Percentiles rank a stretch among this genome's conserved stretches.
phyloP scores from a whole-genome alignment of 2,329 filamentous ascomycete species.

The Nemania sp. region DNA sequence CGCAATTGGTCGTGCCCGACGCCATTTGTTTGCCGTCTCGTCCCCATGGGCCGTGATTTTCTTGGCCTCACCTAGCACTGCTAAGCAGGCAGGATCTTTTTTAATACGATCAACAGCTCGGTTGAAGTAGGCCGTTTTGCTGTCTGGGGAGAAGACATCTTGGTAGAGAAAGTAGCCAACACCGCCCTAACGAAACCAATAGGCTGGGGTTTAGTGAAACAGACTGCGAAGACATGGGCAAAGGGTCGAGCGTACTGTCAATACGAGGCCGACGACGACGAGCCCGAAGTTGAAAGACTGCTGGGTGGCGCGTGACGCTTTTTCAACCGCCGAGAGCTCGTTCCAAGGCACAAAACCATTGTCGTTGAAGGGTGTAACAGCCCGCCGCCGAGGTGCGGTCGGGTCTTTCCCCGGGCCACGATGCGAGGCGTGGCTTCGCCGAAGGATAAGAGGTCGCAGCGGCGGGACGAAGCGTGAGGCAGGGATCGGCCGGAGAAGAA shows the following conservation, averaged over 20 bases:
- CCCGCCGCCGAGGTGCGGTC: slow-evolving; percentile 59
- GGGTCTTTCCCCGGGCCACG: slow-evolving; percentile 47
- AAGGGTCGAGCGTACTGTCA: slow-evolving; percentile 66
- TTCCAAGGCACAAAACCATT: slow-evolving; percentile 82
- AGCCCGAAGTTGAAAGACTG: slow-evolving; percentile 88
- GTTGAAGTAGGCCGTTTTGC: slow-evolving; percentile 87
- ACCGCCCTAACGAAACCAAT: slow-evolving; percentile 58
- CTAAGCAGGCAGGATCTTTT: slow-evolving; percentile 69
- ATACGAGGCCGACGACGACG: slow-evolving; percentile 71
- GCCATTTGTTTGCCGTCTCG: slow-evolving; percentile 80
- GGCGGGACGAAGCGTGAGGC: slow-evolving; percentile 38
- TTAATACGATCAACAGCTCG: slow-evolving; percentile 80
- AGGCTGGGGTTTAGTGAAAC: slow-evolving; percentile 8
- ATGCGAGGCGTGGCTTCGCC: slow-evolving; percentile 64
- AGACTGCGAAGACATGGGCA: neutral
- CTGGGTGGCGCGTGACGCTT: slow-evolving; percentile 82
- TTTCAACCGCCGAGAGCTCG: slow-evolving; percentile 75
- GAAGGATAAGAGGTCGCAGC: slow-evolving; percentile 45
- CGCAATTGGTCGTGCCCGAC: slow-evolving; percentile 65
- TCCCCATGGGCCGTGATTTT: slow-evolving; percentile 84
- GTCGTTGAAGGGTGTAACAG: slow-evolving; percentile 84
- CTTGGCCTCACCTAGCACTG: slow-evolving; percentile 73
- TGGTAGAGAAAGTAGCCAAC: slow-evolving; percentile 78
- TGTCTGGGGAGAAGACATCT: slow-evolving; percentile 83
- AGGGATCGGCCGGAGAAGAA: slow-evolving; percentile 46